These are phyloP conservation scores for Rhizopus arrhizus DNA, from an alignment of 371 early-diverging fungal species.

Conservation along the genomic window DNA sequence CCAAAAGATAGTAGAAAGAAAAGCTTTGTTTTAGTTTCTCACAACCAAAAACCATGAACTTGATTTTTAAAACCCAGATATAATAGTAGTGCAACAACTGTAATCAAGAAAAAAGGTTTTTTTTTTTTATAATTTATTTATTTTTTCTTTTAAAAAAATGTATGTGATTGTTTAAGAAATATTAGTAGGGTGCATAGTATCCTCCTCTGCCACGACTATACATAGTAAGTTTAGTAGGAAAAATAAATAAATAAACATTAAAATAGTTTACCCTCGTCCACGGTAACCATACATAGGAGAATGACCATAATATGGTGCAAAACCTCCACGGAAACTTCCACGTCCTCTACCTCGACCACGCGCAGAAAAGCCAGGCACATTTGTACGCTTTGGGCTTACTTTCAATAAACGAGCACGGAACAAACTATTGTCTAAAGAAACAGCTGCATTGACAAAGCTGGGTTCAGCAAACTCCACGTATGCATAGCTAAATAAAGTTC, in stretches of 20 bases:
- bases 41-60: too few relatives aligned
- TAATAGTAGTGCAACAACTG: too few relatives aligned
- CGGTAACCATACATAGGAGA: constrained; percentile 57
- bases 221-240: neutral
- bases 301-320: constrained; percentile 51
- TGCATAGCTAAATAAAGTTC: constrained; percentile 62
- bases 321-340: constrained; percentile 67
- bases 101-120: too few relatives aligned
- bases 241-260: constrained; percentile 19
- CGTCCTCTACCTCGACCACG: constrained; percentile 75
- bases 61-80: too few relatives aligned
- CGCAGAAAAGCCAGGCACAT: constrained; percentile 83
- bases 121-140: too few relatives aligned
- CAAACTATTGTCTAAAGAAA: constrained; percentile 85
- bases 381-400: constrained; percentile 90
- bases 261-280: constrained; percentile 53
- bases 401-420: constrained; percentile 89
- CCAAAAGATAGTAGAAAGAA: too few relatives aligned
- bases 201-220: constrained; percentile 63
- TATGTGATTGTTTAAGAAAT: neutral
- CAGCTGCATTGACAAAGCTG: constrained; percentile 81
- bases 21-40: too few relatives aligned
- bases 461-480: constrained; percentile 96
- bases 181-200: constrained; percentile 68
- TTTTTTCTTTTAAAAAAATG: neutral